phyloP scores from a whole-genome alignment of 257 asterid genomes.

The Nicotiana noctiflora region DNA sequence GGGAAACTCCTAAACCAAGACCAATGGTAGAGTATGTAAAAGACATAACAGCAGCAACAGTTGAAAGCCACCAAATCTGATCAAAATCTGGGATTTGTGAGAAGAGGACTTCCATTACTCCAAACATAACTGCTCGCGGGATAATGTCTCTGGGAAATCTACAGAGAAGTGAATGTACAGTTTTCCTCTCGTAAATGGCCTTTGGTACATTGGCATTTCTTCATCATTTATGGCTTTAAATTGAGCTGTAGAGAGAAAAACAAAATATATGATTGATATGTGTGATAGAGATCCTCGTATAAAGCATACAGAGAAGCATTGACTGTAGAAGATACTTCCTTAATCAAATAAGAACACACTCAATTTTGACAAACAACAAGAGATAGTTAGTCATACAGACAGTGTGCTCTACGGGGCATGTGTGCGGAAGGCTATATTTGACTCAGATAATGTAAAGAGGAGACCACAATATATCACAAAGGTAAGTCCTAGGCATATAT shows the following conservation, averaged over 20 bases:
- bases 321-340: not conserved
- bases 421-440: not conserved
- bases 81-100: too few species aligned
- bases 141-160: conserved; percentile 22
- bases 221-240: conserved; percentile 28
- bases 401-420: not conserved
- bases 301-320: not conserved
- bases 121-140: conserved; percentile 17
- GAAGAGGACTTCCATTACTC: too few species aligned
- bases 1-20: too few species aligned
- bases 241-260: conserved; percentile 9
- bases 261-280: not conserved
- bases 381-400: not conserved
- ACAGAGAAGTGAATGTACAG: conserved; percentile 25
- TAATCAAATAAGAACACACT: not conserved
- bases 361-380: not conserved
- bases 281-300: too few species aligned
- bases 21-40: too few species aligned
- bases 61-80: too few species aligned
- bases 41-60: too few species aligned
- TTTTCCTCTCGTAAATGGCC: conserved; percentile 29
- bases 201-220: conserved; percentile 29
- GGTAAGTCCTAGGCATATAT: not conserved
- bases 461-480: not conserved
- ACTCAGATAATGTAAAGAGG: not conserved